Evolutionary conservation across 345 rosid species (phyloP).

Genomic region (Euphorbia tirucalli): DNA sequence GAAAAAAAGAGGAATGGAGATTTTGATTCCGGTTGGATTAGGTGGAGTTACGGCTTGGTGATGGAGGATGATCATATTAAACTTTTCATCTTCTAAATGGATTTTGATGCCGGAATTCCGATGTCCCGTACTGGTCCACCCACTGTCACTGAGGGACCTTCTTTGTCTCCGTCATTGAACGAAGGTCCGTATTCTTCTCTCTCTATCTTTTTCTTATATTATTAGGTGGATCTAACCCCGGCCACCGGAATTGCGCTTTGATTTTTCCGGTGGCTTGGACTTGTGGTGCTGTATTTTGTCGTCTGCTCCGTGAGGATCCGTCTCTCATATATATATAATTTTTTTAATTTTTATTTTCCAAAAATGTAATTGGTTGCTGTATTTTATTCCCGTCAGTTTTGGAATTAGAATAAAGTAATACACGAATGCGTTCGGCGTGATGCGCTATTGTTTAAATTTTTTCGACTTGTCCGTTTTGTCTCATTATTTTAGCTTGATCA

Average conservation of each 20-base stretch:
- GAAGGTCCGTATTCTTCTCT: conserved; percentile 37
- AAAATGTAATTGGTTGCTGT: not conserved
- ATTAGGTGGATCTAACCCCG: too few relatives aligned
- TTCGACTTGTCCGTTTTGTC: conserved; percentile 2
- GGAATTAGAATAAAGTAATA: not conserved
- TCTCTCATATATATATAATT: too few relatives aligned
- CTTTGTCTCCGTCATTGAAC: conserved; percentile 58
- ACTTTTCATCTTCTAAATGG: conserved; percentile 43
- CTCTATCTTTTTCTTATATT: too few relatives aligned
- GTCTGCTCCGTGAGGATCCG: too few relatives aligned
- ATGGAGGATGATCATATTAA: conserved; percentile 31
- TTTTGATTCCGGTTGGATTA: conserved; percentile 18
- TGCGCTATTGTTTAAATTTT: not conserved
- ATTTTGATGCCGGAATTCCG: conserved; percentile 70
- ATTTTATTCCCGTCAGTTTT: not conserved
- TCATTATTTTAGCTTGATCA: not conserved
- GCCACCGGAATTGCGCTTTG: too few relatives aligned
- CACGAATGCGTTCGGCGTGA: conserved; percentile 8
- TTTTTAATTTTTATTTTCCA: too few relatives aligned
- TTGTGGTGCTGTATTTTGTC: too few relatives aligned
- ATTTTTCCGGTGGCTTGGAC: too few relatives aligned
- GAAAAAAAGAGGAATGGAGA: conserved; percentile 21
- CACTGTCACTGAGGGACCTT: conserved; percentile 45
- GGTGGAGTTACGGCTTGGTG: conserved; percentile 35
- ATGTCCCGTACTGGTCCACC: conserved; percentile 45